phyloP scores from a whole-genome alignment of 331 rosid species.

The Quercus tomentella region DNA sequence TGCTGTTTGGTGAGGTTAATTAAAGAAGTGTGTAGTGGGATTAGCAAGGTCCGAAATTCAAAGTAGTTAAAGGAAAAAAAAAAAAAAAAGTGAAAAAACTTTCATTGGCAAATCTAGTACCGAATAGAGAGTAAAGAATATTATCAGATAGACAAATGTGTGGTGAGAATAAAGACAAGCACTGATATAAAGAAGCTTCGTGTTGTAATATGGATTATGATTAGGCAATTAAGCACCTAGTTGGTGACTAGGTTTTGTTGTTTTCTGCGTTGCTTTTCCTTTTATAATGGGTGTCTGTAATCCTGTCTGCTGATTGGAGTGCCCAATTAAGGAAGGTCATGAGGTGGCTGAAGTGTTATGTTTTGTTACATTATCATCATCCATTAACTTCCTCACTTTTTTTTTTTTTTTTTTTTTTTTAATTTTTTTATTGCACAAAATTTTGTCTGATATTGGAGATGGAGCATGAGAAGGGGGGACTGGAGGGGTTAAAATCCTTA shows the following conservation, averaged over 20 bases:
- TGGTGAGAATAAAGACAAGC: neutral
- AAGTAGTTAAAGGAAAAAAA: neutral
- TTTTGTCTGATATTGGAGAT: neutral
- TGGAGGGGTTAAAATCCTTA: too few relatives aligned
- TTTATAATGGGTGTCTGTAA: slow-evolving; percentile 14
- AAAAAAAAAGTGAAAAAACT: neutral
- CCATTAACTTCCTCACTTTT: neutral
- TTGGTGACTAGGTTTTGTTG: slow-evolving; percentile 5
- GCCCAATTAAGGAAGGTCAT: neutral
- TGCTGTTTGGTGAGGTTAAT: neutral
- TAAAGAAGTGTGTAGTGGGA: neutral
- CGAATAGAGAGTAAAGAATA: neutral
- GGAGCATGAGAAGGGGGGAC: neutral
- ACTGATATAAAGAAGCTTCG: neutral
- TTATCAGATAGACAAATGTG: neutral
- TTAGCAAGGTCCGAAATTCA: neutral
- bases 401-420: neutral
- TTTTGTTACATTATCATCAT: neutral
- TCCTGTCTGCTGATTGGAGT: slow-evolving; percentile 8
- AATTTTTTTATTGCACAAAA: neutral
- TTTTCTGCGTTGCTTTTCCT: slow-evolving; percentile 2
- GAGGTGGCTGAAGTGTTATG: neutral
- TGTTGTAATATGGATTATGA: slow-evolving; percentile 3
- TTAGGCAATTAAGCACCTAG: neutral
- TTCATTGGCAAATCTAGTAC: neutral